Evolutionary conservation across 2,329 filamentous ascomycete species (phyloP).

Genomic region (Colletotrichum sp.): DNA sequence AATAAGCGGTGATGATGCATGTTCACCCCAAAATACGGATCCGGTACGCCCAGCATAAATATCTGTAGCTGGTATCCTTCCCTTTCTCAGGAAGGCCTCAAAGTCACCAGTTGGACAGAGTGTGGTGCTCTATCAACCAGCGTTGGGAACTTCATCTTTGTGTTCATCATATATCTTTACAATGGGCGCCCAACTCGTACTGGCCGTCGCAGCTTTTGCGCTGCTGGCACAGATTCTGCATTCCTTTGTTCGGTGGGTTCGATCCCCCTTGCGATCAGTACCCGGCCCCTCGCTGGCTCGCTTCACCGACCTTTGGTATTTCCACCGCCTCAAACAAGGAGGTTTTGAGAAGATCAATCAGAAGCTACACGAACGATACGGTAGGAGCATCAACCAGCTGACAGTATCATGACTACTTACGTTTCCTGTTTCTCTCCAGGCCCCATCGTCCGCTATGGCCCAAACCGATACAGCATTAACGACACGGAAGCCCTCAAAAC

Average conservation of each 20-base stretch:
- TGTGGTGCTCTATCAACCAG: not conserved
- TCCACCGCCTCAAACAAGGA: slow-evolving; percentile 27
- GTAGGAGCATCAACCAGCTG: slow-evolving; percentile 10
- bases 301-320: slow-evolving; percentile 35
- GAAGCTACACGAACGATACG: slow-evolving; percentile 33
- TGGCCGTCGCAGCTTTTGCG: not conserved
- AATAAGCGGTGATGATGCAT: not conserved
- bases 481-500: slow-evolving; percentile 42
- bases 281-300: slow-evolving; percentile 30
- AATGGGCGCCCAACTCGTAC: not conserved
- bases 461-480: slow-evolving; percentile 51
- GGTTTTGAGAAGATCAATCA: slow-evolving; percentile 31
- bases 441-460: slow-evolving; percentile 49
- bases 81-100: not conserved
- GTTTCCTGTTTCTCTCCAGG: slow-evolving; percentile 24
- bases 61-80: not conserved
- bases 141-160: not conserved
- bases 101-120: not conserved
- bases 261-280: slow-evolving; percentile 28
- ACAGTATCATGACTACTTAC: not conserved
- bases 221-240: not conserved
- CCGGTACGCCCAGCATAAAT: not conserved
- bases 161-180: rapidly evolving
- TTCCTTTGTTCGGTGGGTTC: not conserved
- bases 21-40: not conserved